These are phyloP conservation scores for Ophiocytium majus DNA, from an alignment of 352 stramenopile species.

Conservation along the genomic window DNA sequence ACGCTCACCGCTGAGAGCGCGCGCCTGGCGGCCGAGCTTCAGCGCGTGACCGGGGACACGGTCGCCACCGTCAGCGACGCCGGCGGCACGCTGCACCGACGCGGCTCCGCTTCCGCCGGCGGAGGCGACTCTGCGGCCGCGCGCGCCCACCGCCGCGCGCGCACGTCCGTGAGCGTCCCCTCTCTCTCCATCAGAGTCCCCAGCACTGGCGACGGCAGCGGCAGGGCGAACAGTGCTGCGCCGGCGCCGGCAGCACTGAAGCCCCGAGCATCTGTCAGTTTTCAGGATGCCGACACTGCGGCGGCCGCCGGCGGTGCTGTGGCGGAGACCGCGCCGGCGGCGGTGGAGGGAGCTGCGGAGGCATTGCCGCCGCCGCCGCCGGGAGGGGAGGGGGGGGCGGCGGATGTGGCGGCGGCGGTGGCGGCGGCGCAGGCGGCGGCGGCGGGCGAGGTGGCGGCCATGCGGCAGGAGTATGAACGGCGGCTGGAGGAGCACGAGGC, in stretches of 20 bases:
- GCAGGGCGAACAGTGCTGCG: slow-evolving; percentile 8
- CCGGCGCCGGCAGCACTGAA: no score
- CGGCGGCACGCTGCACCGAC: not conserved
- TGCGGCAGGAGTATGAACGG: not conserved
- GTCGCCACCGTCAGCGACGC: slow-evolving; percentile 16
- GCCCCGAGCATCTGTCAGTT: no score
- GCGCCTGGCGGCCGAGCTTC: slow-evolving; percentile 25
- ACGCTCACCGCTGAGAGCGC: slow-evolving; percentile 32
- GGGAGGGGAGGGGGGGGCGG: not conserved
- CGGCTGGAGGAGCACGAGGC: not conserved
- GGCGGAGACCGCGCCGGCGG: no score
- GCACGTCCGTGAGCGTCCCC: not conserved
- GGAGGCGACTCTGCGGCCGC: not conserved
- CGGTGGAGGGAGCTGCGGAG: not conserved
- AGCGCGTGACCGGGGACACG: slow-evolving; percentile 31
- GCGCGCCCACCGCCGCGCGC: not conserved
- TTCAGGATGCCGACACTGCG: no score
- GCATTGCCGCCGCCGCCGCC: no score
- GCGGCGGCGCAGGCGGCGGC: not conserved
- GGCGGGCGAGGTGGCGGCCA: slow-evolving; percentile 13
- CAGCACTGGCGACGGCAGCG: not conserved
- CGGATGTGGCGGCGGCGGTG: not conserved
- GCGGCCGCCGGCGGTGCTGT: no score
- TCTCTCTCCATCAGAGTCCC: not conserved
- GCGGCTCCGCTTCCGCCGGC: not conserved